A percentile compares a stretch with the other conserved stretches of the same genome.
These are phyloP conservation scores for Penicillium malachiteum DNA, from an alignment of 495 filamentous ascomycete genomes.

Conservation along the genomic window DNA sequence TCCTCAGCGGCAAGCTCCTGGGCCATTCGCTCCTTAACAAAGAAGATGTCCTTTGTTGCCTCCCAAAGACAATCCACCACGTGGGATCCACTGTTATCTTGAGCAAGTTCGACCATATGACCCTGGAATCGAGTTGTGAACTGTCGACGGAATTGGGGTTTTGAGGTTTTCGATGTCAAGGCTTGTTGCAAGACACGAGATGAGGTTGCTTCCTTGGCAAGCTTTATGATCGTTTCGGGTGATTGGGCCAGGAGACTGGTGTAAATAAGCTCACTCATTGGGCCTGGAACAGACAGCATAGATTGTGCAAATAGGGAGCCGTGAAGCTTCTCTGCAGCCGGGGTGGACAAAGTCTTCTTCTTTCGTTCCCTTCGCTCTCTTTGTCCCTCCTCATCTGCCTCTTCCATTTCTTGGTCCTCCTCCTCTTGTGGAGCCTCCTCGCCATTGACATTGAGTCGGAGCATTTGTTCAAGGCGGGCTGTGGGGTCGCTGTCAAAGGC, in stretches of 20 bases:
- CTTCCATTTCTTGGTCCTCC: constrained; percentile 29
- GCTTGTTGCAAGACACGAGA: constrained; percentile 72
- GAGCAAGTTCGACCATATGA: constrained; percentile 62
- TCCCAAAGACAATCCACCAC: constrained; percentile 76
- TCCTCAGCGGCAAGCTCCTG: constrained; percentile 63
- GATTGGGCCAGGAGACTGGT: constrained; percentile 51
- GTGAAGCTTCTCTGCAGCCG: constrained; percentile 54
- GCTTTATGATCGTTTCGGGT: constrained; percentile 38
- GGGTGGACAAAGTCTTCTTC: constrained; percentile 21
- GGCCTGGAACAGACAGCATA: constrained; percentile 59
- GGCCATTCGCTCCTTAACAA: constrained; percentile 66
- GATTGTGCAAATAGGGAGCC: constrained; percentile 65
- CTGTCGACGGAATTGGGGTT: constrained; percentile 58
- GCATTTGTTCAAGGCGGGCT: constrained; percentile 56
- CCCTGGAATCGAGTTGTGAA: constrained; percentile 59
- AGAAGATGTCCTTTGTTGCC: constrained; percentile 62
- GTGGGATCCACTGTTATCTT: constrained; percentile 70
- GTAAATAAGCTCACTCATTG: constrained; percentile 56
- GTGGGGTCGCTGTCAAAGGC: constrained; percentile 58
- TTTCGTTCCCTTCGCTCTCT: constrained; percentile 39
- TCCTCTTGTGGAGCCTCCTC: constrained; percentile 16
- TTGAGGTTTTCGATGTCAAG: constrained; percentile 56
- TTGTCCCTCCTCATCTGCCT: constrained; percentile 32
- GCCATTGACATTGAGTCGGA: constrained; percentile 43
- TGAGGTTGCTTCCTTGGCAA: constrained; percentile 60